phyloP scores from a whole-genome alignment of 306 rosid species.

The Quercus agrifolia region DNA sequence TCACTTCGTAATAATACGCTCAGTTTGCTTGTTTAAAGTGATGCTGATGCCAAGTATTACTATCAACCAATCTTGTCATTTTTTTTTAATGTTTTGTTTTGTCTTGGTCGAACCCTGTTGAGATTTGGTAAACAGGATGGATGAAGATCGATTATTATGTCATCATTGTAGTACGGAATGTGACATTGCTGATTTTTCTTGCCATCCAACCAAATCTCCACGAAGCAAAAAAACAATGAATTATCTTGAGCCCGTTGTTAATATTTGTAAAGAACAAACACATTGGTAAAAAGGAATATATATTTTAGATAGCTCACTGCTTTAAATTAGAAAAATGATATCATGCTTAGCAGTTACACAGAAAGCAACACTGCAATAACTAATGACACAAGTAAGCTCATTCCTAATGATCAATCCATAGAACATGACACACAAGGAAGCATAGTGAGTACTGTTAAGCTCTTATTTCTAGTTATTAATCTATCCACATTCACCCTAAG shows the following conservation, averaged over 20 bases:
- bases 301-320: neutral
- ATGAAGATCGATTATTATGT: too few relatives aligned
- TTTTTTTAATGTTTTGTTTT: too few relatives aligned
- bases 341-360: neutral
- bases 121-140: too few relatives aligned
- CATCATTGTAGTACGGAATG: too few relatives aligned
- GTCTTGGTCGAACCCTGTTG: too few relatives aligned
- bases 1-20: too few relatives aligned
- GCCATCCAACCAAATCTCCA: neutral
- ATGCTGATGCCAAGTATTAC: too few relatives aligned
- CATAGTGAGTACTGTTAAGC: neutral
- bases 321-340: neutral
- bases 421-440: neutral
- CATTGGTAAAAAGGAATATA: neutral
- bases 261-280: neutral
- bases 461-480: neutral
- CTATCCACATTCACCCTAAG: too few relatives aligned
- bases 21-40: too few relatives aligned
- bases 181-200: too few relatives aligned
- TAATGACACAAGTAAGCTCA: neutral
- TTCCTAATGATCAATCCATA: neutral
- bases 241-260: neutral
- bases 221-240: neutral
- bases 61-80: too few relatives aligned
- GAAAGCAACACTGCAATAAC: neutral